Conservation (phyloP, 352 stramenopile genomes). For the Phytophthora aleatoria region DNA sequence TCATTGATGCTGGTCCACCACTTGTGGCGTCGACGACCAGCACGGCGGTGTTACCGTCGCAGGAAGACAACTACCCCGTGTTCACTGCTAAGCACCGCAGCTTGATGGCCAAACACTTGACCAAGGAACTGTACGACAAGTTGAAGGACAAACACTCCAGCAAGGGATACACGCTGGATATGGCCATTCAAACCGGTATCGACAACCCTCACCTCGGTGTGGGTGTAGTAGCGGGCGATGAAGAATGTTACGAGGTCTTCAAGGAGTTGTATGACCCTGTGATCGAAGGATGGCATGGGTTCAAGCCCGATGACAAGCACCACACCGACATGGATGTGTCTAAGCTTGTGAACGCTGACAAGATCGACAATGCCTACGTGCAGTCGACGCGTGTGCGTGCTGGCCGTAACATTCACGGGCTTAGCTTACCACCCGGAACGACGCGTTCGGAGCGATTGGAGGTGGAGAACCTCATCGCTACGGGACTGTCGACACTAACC, state of each 20-base stretch:
- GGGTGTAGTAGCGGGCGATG: constrained; percentile 84
- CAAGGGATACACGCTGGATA: constrained; percentile 87
- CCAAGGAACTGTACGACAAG: constrained; percentile 78
- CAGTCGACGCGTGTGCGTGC: constrained; percentile 92
- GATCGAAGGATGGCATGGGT: constrained; percentile 88
- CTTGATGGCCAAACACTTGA: constrained; percentile 88
- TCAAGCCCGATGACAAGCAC: constrained; percentile 81
- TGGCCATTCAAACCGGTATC: constrained; percentile 86
- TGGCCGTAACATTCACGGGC: constrained; percentile 89
- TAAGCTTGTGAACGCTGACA: constrained; percentile 74
- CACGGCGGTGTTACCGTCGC: constrained; percentile 62
- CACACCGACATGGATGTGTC: constrained; percentile 82
- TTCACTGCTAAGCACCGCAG: constrained; percentile 87
- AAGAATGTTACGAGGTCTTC: constrained; percentile 83
- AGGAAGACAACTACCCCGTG: constrained; percentile 74
- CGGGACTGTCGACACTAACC: constrained; percentile 68
- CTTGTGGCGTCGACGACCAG: constrained; percentile 46
- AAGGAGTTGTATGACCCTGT: constrained; percentile 87
- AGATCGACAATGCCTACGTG: constrained; percentile 85
- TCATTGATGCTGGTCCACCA: constrained; percentile 64
- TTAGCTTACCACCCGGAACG: constrained; percentile 88
- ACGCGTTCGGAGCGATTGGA: constrained; percentile 81
- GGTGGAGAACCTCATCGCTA: constrained; percentile 86
- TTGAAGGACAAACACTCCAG: constrained; percentile 72
- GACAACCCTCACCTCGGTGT: constrained; percentile 84